These are phyloP conservation scores for Xeromyces bisporus DNA, from an alignment of 495 filamentous ascomycete species.

Conservation along the genomic window DNA sequence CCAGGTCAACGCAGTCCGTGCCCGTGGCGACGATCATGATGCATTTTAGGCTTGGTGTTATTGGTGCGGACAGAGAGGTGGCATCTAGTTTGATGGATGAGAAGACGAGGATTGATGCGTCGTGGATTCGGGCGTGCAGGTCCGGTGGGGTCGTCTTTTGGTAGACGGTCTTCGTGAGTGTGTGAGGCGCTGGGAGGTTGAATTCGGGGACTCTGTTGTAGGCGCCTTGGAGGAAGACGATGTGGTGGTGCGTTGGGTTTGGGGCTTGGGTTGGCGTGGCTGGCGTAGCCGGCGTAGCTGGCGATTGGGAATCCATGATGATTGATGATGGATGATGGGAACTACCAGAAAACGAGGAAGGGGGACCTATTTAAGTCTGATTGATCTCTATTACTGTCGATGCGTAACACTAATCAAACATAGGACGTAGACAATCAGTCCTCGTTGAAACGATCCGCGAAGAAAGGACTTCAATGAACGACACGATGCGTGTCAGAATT, in stretches of 20 bases:
- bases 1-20: slow-evolving; percentile 35
- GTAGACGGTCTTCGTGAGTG: slow-evolving; percentile 9
- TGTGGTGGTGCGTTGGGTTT: slow-evolving; percentile 9
- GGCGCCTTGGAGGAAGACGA: slow-evolving; percentile 12
- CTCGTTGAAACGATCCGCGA: no score
- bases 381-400: no score
- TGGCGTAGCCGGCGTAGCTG: no score
- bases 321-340: no score
- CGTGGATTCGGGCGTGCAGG: slow-evolving; percentile 24
- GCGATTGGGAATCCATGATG: no score
- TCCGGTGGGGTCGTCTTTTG: slow-evolving; percentile 9
- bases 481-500: no score
- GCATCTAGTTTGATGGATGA: slow-evolving; percentile 24
- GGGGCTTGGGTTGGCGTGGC: no score
- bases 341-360: no score
- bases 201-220: slow-evolving; percentile 8
- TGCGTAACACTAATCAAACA: no score
- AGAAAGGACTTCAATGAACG: no score
- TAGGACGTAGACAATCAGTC: no score
- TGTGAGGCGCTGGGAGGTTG: slow-evolving; percentile 6
- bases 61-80: slow-evolving; percentile 16
- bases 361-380: no score
- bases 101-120: slow-evolving; percentile 33
- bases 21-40: slow-evolving; percentile 37
- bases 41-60: slow-evolving; percentile 24